These are phyloP conservation scores for Curvularia sp. DNA, from an alignment of 2,329 filamentous ascomycete genomes.

Conservation along the genomic window DNA sequence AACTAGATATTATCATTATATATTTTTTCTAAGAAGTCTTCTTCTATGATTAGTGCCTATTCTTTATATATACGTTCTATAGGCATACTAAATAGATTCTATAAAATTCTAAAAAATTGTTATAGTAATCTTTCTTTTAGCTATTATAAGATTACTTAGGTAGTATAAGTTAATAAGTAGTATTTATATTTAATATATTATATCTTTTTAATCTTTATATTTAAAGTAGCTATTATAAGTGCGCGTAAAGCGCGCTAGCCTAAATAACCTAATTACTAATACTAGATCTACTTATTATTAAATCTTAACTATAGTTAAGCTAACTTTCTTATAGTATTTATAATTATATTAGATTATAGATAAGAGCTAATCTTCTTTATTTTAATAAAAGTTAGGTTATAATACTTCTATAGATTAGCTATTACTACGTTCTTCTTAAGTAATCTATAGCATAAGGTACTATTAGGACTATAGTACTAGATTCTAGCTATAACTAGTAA, in stretches of 20 bases:
- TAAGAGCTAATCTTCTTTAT: too few species aligned
- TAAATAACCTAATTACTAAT: not conserved
- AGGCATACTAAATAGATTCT: too few species aligned
- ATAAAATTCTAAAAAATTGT: not conserved
- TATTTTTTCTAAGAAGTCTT: not conserved
- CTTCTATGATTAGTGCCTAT: not conserved
- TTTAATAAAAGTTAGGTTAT: too few species aligned
- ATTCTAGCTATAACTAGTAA: not conserved
- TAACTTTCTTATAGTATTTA: not conserved
- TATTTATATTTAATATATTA: not conserved
- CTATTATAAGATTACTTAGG: not conserved
- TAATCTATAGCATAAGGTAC: too few species aligned
- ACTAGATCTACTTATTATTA: not conserved
- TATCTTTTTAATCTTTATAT: not conserved
- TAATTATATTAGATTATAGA: not conserved
- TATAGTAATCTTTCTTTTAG: not conserved
- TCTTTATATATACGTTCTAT: too few species aligned
- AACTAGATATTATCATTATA: not conserved
- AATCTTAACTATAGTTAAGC: not conserved
- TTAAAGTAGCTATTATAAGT: not conserved
- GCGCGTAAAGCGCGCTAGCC: not conserved
- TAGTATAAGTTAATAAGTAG: not conserved
- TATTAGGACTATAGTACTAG: not conserved
- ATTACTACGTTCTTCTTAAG: too few species aligned
- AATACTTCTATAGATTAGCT: too few species aligned